Percentiles rank a stretch among this genome's conserved stretches.
Evolutionary conservation across 2,329 filamentous ascomycete genomes (phyloP).

Genomic region (Fragosphaeria purpurea): DNA sequence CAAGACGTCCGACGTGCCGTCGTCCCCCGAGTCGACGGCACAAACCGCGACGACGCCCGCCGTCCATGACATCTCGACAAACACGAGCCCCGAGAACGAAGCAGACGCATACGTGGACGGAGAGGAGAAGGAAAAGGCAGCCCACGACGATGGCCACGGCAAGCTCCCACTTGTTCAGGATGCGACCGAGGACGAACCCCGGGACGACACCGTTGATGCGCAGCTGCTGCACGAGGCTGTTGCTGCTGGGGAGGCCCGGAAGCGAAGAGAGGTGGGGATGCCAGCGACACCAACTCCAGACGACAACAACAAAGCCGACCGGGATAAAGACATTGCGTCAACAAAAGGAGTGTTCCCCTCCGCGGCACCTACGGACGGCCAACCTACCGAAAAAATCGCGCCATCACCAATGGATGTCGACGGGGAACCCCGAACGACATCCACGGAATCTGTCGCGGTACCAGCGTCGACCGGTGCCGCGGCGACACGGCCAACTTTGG

Average conservation of each 20-base stretch:
- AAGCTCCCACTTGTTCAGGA: background rate
- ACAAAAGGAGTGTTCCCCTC: no score
- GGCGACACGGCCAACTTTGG: no score
- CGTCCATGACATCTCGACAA: conserved; percentile 57
- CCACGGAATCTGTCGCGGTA: no score
- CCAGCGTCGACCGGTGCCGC: no score
- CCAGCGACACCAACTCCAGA: no score
- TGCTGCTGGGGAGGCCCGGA: conserved; percentile 12
- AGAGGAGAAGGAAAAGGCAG: conserved; percentile 28
- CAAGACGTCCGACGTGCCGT: conserved; percentile 31
- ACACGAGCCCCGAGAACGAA: conserved; percentile 66
- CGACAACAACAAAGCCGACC: no score
- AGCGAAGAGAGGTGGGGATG: no score
- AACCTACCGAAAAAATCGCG: no score
- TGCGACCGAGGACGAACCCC: background rate
- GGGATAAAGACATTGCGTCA: no score
- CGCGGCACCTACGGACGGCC: no score
- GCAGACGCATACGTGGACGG: conserved; percentile 45
- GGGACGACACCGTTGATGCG: conserved; percentile 27
- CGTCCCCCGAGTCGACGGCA: conserved; percentile 56
- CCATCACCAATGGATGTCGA: no score
- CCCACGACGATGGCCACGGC: conserved; percentile 18
- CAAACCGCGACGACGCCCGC: conserved; percentile 65
- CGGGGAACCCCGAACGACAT: no score
- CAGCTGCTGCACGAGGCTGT: conserved; percentile 35